Percentiles rank a stretch among this genome's conserved stretches.
Evolutionary conservation across 768 basidiomycete genomes (phyloP).

Genomic region (Kwoniella sp.): DNA sequence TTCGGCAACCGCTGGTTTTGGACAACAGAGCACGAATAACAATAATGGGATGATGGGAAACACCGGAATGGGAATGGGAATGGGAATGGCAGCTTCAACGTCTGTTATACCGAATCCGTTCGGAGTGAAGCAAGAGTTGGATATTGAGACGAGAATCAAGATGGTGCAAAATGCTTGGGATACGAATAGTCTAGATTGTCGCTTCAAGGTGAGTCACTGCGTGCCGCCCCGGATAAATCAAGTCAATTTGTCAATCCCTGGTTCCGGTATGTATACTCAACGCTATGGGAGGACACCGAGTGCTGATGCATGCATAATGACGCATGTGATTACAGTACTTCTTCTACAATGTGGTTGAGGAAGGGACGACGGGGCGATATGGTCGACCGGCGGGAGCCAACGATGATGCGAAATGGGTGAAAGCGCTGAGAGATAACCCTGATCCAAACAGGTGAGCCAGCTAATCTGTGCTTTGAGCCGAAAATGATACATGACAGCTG

Average conservation of each 20-base stretch:
- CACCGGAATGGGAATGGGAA: neutral
- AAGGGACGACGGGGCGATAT: slow-evolving; percentile 48
- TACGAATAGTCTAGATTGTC: slow-evolving; percentile 40
- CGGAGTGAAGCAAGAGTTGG: slow-evolving; percentile 33
- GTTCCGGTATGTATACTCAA: slow-evolving; percentile 18
- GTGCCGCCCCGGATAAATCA: too few species aligned
- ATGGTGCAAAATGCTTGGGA: slow-evolving; percentile 51
- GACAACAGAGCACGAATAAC: slow-evolving; percentile 11
- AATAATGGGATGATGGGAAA: slow-evolving; percentile 12
- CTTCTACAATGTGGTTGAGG: slow-evolving; percentile 54
- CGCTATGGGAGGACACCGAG: too few species aligned
- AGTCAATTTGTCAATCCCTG: slow-evolving; percentile 47
- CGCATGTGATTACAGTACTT: slow-evolving; percentile 39
- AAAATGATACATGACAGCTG: neutral
- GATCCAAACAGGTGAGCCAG: slow-evolving; percentile 47
- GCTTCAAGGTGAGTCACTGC: slow-evolving; percentile 53
- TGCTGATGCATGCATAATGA: neutral
- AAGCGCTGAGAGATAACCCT: slow-evolving; percentile 52
- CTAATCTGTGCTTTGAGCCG: neutral
- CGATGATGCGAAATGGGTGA: slow-evolving; percentile 53
- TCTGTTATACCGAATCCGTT: slow-evolving; percentile 10
- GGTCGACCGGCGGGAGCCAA: slow-evolving; percentile 47
- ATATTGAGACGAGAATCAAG: slow-evolving; percentile 50
- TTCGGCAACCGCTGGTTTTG: slow-evolving; percentile 1
- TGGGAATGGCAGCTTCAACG: slow-evolving; percentile 16